Base-by-base conservation (phyloP, 2,329 filamentous ascomycete genomes). In the Metarhizium rileyi region DNA sequence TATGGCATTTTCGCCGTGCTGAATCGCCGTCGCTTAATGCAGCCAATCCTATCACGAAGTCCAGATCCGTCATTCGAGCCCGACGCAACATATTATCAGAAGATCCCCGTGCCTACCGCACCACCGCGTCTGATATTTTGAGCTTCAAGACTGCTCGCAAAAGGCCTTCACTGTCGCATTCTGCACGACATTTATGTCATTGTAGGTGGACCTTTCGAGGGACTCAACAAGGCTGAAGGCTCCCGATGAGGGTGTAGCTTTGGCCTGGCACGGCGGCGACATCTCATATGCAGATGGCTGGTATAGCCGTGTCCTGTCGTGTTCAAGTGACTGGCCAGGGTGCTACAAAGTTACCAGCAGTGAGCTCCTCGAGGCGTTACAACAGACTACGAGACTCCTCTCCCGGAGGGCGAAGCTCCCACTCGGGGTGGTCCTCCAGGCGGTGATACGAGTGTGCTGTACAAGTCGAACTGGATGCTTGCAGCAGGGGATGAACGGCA, bases 161-260 rank as follows among this genome's bases (percentile, higher is more conserved):
- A 62, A 57, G 5, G 56, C 63, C 10, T 76, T 77, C 58, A 65
- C 63, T 5, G 61, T 75, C 14, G 72, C 71, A 68, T 77, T 2
- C 53, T 77, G 36, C 74, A 74, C 52, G 74, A 77, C 52, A 76
- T 77, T 74, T 76, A 76, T 61, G 76, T 72, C 42, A 76, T 76
- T 46, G 74, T 73, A 18, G 59, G 63, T 2, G 74, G 74, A 16
- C 76, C 74, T 2, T 68, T 68, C 60, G 63, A 68, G 53, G 63
- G 75, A 42, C 61, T 77, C 14, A 57, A 56, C 33, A 55, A 68
- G 35, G 69, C 64, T 5, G 65, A 55, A 68, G 35, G 69, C 64
- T 5, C 65, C 66, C 36, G 59, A 67, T n/a, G 66, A 73, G n/a
- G 71, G 69, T n/a, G 53, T 66, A 18, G 68, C 68, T 3, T 76